A percentile compares a stretch with the other conserved stretches of the same genome.
These are phyloP conservation scores for Solanum medicagineum DNA, from an alignment of 257 asterid species.

Conservation along the genomic window DNA sequence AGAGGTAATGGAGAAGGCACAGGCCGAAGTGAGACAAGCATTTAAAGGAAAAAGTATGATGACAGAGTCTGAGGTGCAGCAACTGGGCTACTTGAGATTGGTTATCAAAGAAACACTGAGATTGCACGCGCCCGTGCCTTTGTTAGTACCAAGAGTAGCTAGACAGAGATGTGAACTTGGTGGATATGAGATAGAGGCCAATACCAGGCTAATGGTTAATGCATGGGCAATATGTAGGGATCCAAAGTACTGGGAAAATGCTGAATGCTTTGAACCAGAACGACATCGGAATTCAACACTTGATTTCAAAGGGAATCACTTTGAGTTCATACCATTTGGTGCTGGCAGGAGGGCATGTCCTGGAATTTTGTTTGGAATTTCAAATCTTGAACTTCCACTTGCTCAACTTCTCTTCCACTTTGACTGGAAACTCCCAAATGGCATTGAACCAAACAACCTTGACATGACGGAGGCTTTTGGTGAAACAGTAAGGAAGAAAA, in stretches of 20 bases:
- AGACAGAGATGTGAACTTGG: not conserved
- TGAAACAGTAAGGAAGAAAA: slow-evolving; percentile 3
- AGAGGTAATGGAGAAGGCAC: not conserved
- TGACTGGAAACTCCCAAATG: slow-evolving; percentile 22
- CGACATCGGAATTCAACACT: slow-evolving; percentile 10
- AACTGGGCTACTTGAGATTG: not conserved
- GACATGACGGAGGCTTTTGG: slow-evolving; percentile 21
- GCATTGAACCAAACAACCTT: not conserved
- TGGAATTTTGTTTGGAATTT: slow-evolving; percentile 9
- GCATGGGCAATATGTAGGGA: slow-evolving; percentile 24
- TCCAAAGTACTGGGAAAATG: slow-evolving; percentile 12
- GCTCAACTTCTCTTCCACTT: slow-evolving; percentile 17
- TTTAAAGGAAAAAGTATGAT: not conserved
- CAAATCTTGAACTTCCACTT: slow-evolving; percentile 12
- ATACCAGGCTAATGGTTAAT: slow-evolving; percentile 12
- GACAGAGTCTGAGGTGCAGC: not conserved
- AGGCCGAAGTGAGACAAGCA: not conserved
- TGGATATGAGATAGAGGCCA: slow-evolving; percentile 1
- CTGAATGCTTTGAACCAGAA: slow-evolving; percentile 5
- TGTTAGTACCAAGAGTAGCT: not conserved
- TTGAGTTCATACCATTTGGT: slow-evolving; percentile 19
- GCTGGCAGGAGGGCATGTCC: slow-evolving; percentile 27
- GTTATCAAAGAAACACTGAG: not conserved
- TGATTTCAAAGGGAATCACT: slow-evolving; percentile 12
- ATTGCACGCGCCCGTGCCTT: not conserved